Evolutionary conservation across 225 moss, liverwort and hornwort genomes (phyloP), one percentile per base, ranked within the genome.

Genomic region (Marchantia paleacea): DNA sequence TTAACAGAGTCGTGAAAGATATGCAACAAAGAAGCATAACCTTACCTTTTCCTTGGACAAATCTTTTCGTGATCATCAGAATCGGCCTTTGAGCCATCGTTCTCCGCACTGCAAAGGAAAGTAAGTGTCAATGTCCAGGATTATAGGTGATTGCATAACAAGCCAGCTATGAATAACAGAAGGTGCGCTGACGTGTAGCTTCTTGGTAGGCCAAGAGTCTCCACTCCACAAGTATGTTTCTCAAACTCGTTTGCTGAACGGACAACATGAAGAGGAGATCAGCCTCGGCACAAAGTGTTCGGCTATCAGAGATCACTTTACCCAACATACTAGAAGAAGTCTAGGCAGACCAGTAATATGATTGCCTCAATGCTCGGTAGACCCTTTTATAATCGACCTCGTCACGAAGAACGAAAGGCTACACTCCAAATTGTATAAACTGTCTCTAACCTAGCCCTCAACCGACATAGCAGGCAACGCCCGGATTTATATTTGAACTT

Each of bases 31-130:
- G 30, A 53, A 10, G 0, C 4, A 28, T 24, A 11, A 31, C 29
- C 75, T 78, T 77, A 95, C 96, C 79, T 69, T 69, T 79, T 70
- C 69, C 79, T 79, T 16, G 68, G 68, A 79, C 79, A 79, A 69
- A 70, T 54, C 48, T 79, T 79, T 48, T 70, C 79, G 79, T 79
- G 79, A 12, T 70, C 79, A 79, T 79, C 94, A 0, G 92, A 94
- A 39, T 93, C 92, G 31, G 84, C 92, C 82, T 91, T 96, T 14
- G 94, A 96, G 79, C 89, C 92, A 25, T 92, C 96, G 81, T 92
- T 94, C 78, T 91, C 94, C 29, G 82, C 81, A 86, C 96, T 95
- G 88, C 85, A 85, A 80, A 54, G 72, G 48, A 60, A 77, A 78
- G 24, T 69, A 69, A 24, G n/a, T 51, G 24, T 75, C 71, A 58